Evolutionary conservation across 176 grass and related monocot genomes (phyloP).

Genomic region (Puya raimondii): DNA sequence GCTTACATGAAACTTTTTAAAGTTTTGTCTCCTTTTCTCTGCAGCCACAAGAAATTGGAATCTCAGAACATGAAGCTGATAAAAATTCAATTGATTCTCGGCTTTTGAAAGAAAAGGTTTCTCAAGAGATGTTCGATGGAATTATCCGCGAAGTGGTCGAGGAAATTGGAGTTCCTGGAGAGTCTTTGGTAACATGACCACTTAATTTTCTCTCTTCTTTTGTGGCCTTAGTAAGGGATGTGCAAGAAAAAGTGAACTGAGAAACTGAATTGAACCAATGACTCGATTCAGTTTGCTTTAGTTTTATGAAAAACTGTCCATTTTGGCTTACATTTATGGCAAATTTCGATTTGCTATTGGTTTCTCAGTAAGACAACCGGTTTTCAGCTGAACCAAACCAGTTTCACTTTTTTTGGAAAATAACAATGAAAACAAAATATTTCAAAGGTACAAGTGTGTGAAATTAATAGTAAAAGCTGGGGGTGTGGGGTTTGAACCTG

Average conservation of each 20-base stretch:
- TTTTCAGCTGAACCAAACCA: too few species aligned
- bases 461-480: too few species aligned
- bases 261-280: too few species aligned
- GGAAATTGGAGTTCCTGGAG: slow-evolving; percentile 86
- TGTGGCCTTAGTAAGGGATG: not conserved
- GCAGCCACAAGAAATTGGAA: slow-evolving; percentile 84
- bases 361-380: too few species aligned
- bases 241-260: not conserved
- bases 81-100: slow-evolving; percentile 8
- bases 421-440: too few species aligned
- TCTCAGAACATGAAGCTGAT: slow-evolving; percentile 49
- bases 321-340: too few species aligned
- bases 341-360: too few species aligned
- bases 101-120: slow-evolving; percentile 42
- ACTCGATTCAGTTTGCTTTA: too few species aligned
- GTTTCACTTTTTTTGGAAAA: too few species aligned
- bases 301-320: too few species aligned
- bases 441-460: too few species aligned
- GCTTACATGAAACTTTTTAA: slow-evolving; percentile 5
- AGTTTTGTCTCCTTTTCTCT: slow-evolving; percentile 25
- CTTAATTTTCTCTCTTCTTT: not conserved
- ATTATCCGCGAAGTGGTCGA: slow-evolving; percentile 89
- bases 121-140: slow-evolving; percentile 84
- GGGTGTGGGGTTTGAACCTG: too few species aligned
- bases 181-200: slow-evolving; percentile 46